Base-by-base conservation (phyloP, 2,329 filamentous ascomycete genomes). In the Drechslerella stenobrocha region DNA sequence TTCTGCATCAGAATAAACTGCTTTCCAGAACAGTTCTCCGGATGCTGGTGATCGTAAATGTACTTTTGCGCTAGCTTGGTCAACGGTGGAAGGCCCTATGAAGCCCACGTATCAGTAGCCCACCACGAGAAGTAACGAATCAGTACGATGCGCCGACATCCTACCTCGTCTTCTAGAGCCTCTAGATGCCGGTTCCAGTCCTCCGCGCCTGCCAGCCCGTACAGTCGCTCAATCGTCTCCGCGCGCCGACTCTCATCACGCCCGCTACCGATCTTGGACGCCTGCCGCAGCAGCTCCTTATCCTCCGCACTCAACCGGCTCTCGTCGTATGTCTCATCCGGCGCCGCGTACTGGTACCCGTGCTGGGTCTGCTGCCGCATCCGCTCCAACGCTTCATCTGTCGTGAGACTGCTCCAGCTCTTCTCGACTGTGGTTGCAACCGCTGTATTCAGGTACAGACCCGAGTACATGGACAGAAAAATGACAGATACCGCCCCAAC, bases 31-130 rank as follows among this genome's bases (percentile, higher is more conserved):
- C 55, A 64, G n/a, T 46, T 47, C 45, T 67, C 50, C 13, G 71
- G 71, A 40, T 69, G 52, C 24, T 72, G 71, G 24, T 70, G 59
- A 22, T 58, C 46, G 18, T 56, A 67, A 20, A 71, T 66, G 44
- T 70, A 70, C 7, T 47, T 35, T 65, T 71, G 71, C 2, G 55
- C 26, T 9, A 71, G 71, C 26, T 71, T 73, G 15, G 71, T 72
- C 18, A 73, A 66, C 26, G 67, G 55, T 15, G 71, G 65, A 20
- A 72, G 47, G n/a, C 66, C 67, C 70, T 71, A 45, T 23, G 3
- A 48, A 18, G n/a, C 24, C n/a, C 23, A 28, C 22, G 40, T 47
- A 47, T 37, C n/a, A n/a, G n/a, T 34, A 24, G 2, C 8, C 20
- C 5, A 3, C n/a, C 13, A 28, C 32, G 6, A 37, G 11, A 15